These are phyloP conservation scores for Exophiala viscosa DNA, from an alignment of 2,329 filamentous ascomycete genomes.

Conservation along the genomic window DNA sequence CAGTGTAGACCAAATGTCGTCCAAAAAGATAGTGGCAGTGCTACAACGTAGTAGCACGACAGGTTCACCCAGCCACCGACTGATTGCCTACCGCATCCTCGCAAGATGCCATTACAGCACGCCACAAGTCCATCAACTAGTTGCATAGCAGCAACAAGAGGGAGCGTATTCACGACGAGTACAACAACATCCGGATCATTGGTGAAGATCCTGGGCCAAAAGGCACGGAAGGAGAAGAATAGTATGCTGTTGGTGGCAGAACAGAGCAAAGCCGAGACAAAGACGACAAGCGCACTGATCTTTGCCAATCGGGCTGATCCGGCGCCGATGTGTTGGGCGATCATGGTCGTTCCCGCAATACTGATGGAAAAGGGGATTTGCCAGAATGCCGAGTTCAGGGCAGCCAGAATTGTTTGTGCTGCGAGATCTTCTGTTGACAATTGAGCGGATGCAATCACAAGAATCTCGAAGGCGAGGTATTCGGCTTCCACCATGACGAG, in stretches of 20 bases:
- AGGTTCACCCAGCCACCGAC: conserved; percentile 77
- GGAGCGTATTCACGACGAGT: conserved; percentile 61
- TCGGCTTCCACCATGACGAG: conserved; percentile 82
- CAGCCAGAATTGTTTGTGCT: conserved; percentile 72
- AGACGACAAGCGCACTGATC: conserved; percentile 64
- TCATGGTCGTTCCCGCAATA: conserved; percentile 72
- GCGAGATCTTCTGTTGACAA: conserved; percentile 70
- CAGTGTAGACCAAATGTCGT: conserved; percentile 64
- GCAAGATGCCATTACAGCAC: conserved; percentile 69
- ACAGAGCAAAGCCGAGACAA: conserved; percentile 58
- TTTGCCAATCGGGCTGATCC: conserved; percentile 69
- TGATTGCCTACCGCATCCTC: conserved; percentile 73
- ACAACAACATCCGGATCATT: conserved; percentile 59
- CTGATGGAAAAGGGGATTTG: conserved; percentile 79
- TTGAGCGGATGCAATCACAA: conserved; percentile 69
- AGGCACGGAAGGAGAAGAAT: conserved; percentile 58
- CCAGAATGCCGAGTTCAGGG: conserved; percentile 73
- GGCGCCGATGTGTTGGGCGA: conserved; percentile 79
- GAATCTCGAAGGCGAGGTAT: conserved; percentile 79
- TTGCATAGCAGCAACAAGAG: conserved; percentile 72
- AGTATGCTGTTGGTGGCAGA: conserved; percentile 67
- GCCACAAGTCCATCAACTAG: conserved; percentile 70
- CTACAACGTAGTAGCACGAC: conserved; percentile 71
- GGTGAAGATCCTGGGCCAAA: conserved; percentile 67
- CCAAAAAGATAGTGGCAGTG: conserved; percentile 68